Evolutionary conservation across 225 moss, liverwort and hornwort species (phyloP).

Genomic region (Sphagnum tenellum): DNA sequence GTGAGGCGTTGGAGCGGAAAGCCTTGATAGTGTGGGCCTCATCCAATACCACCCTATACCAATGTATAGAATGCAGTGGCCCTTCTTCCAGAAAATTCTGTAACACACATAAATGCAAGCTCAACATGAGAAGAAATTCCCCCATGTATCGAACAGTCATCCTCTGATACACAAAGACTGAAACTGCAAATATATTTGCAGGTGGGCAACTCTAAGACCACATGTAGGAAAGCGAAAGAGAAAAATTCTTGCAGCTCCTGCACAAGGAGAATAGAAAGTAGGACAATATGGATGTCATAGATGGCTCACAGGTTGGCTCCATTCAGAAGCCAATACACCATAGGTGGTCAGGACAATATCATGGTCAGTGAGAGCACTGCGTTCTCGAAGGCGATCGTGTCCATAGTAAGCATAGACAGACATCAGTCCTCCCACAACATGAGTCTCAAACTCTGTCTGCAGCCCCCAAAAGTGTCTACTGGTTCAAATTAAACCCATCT

Average conservation of each 20-base stretch:
- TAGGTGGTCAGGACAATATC: slow-evolving; percentile 83
- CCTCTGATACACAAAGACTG: too few relatives aligned
- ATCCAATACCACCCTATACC: slow-evolving; percentile 76
- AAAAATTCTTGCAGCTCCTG: too few relatives aligned
- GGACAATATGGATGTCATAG: too few relatives aligned
- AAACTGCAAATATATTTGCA: too few relatives aligned
- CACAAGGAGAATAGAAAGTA: too few relatives aligned
- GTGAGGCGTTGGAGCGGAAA: slow-evolving; percentile 49
- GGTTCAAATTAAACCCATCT: too few relatives aligned
- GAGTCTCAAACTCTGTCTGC: slow-evolving; percentile 80
- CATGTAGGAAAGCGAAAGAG: too few relatives aligned
- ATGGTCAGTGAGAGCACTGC: slow-evolving; percentile 56
- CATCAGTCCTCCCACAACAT: slow-evolving; percentile 55
- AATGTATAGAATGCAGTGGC: slow-evolving; percentile 64
- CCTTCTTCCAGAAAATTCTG: slow-evolving; percentile 58
- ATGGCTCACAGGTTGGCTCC: slow-evolving; percentile 41
- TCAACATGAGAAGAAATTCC: neutral
- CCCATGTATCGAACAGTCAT: too few relatives aligned
- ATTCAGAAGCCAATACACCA: slow-evolving; percentile 69
- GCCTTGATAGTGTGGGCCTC: slow-evolving; percentile 86
- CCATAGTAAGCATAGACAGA: slow-evolving; percentile 79
- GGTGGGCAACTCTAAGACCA: too few relatives aligned
- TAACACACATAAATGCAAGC: neutral
- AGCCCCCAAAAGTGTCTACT: neutral
- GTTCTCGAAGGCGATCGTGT: slow-evolving; percentile 46